Evolutionary conservation across 2,329 filamentous ascomycete species (phyloP).

Genomic region (Alternaria sp.): DNA sequence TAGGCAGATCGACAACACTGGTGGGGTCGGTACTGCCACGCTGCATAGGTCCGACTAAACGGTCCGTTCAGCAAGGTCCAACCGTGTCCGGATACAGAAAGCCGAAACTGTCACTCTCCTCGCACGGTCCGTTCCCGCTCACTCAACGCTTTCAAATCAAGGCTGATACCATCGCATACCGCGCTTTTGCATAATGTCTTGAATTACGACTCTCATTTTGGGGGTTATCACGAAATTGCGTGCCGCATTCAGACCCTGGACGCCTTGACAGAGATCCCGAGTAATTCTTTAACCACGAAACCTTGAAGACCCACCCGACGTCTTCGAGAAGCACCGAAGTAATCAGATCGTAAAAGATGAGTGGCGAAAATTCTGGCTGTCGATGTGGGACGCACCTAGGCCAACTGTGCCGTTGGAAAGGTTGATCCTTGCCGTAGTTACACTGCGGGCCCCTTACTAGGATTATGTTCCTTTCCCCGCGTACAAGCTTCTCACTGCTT

Average conservation of each 20-base stretch:
- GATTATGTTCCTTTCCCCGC: neutral
- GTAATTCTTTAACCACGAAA: neutral
- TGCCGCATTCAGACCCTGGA: neutral
- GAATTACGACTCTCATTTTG: neutral
- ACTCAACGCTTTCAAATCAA: neutral
- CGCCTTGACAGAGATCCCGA: neutral
- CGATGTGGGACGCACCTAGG: neutral
- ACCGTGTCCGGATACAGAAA: neutral
- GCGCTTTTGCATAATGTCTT: neutral
- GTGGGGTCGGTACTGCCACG: neutral
- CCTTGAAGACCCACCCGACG: neutral
- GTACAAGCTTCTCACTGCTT: neutral
- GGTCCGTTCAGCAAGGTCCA: neutral
- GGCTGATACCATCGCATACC: neutral
- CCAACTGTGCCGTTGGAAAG: neutral
- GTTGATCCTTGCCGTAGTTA: neutral
- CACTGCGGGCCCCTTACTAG: neutral
- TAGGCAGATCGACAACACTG: neutral
- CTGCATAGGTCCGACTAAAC: conserved; percentile 1
- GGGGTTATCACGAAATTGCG: neutral
- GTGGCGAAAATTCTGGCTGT: neutral
- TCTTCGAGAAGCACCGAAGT: neutral
- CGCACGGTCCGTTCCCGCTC: neutral
- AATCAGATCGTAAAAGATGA: neutral
- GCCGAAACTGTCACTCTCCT: neutral